phyloP scores from a whole-genome alignment of 2,329 filamentous ascomycete genomes.

The Talaromyces sp. region DNA sequence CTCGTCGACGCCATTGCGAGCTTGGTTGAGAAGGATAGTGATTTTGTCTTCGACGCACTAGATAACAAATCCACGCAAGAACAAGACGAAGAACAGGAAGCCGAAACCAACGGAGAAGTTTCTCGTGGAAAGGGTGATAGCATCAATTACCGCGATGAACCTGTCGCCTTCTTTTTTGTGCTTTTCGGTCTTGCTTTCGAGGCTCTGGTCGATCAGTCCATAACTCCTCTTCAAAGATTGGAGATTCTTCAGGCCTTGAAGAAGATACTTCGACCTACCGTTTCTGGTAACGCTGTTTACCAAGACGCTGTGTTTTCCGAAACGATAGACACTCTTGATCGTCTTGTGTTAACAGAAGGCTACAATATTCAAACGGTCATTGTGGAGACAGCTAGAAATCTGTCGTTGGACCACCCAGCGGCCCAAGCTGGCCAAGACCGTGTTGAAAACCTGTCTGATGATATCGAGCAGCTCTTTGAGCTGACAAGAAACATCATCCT shows the following conservation, averaged over 20 bases:
- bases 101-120: conserved; percentile 13
- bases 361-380: conserved; percentile 85
- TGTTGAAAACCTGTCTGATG: conserved; percentile 80
- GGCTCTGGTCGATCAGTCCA: conserved; percentile 76
- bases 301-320: conserved; percentile 93
- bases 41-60: conserved; percentile 93
- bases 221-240: conserved; percentile 69
- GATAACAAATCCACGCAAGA: conserved; percentile 63
- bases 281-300: conserved; percentile 94
- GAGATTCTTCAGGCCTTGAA: conserved; percentile 87
- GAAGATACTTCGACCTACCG: conserved; percentile 89
- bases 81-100: conserved; percentile 14
- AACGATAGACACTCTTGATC: conserved; percentile 91
- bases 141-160: conserved; percentile 97
- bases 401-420: conserved; percentile 87
- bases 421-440: conserved; percentile 63
- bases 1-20: conserved; percentile 96
- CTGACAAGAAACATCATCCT: conserved; percentile 93
- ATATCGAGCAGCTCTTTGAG: conserved; percentile 97
- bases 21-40: conserved; percentile 93
- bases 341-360: conserved; percentile 84
- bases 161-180: conserved; percentile 97
- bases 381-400: conserved; percentile 83
- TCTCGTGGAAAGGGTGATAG: conserved; percentile 58
- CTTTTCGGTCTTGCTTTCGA: conserved; percentile 96